Percentiles rank a stretch among this genome's conserved stretches.
These are phyloP conservation scores for Boletus barrowsii DNA, from an alignment of 768 basidiomycete species.

Conservation along the genomic window DNA sequence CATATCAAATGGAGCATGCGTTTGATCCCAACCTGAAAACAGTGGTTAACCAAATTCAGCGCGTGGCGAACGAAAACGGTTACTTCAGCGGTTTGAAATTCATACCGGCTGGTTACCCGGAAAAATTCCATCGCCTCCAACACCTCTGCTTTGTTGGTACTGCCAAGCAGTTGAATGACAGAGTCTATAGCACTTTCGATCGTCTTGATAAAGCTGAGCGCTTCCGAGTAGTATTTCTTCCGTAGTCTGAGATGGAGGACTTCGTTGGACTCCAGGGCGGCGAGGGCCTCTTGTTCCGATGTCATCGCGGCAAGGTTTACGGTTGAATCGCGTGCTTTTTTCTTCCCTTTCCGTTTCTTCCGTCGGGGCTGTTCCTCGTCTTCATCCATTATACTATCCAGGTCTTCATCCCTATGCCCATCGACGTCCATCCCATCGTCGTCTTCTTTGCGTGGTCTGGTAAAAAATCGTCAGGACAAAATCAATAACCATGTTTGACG, in stretches of 20 bases:
- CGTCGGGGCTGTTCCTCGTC: conserved; percentile 32
- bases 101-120: conserved; percentile 74
- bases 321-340: conserved; percentile 63
- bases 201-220: conserved; percentile 73
- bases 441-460: conserved; percentile 23
- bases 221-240: conserved; percentile 87
- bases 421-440: conserved; percentile 63
- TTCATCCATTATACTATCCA: conserved; percentile 38
- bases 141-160: conserved; percentile 81
- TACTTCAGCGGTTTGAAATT: conserved; percentile 76
- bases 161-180: conserved; percentile 77
- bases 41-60: conserved; percentile 1
- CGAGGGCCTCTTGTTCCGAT: conserved; percentile 69
- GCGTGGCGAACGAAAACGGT: conserved; percentile 3
- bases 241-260: conserved; percentile 63
- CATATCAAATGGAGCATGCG: conserved; percentile 97
- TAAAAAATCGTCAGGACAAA: conserved; percentile 7
- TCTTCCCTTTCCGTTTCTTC: conserved; percentile 43
- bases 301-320: conserved; percentile 68
- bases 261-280: conserved; percentile 64
- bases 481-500: background rate
- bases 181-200: conserved; percentile 67
- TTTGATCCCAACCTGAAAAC: conserved; percentile 74
- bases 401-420: conserved; percentile 35
- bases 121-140: conserved; percentile 90